phyloP scores from a whole-genome alignment of 75 land plant genomes.

The Ceratopteris richardii region DNA sequence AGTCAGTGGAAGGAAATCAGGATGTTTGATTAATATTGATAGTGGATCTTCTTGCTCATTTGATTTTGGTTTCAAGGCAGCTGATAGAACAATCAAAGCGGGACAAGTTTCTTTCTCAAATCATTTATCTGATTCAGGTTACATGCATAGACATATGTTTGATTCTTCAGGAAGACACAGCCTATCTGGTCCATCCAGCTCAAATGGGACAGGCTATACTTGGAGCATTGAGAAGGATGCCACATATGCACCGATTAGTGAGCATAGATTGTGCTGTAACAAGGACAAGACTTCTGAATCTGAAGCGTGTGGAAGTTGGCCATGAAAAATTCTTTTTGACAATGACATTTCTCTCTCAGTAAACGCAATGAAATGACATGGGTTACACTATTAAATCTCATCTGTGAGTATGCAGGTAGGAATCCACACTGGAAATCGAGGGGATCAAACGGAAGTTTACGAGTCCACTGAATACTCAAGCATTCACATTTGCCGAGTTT shows the following conservation, averaged over 20 bases:
- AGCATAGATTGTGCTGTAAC: constrained; percentile 26
- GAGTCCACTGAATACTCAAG: too few relatives aligned
- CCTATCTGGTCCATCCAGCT: constrained; percentile 50
- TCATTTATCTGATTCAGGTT: constrained; percentile 19
- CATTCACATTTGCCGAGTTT: too few relatives aligned
- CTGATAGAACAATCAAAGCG: constrained; percentile 6
- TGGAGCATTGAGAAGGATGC: constrained; percentile 41
- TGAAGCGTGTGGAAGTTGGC: too few relatives aligned
- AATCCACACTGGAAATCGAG: too few relatives aligned
- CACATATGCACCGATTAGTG: constrained; percentile 43
- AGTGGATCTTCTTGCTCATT: not conserved
- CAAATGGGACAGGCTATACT: constrained; percentile 17
- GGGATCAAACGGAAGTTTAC: too few relatives aligned
- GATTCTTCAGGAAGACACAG: constrained; percentile 44
- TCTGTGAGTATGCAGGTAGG: too few relatives aligned
- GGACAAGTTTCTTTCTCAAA: constrained; percentile 38
- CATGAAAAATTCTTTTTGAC: too few relatives aligned
- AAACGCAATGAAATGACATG: too few relatives aligned
- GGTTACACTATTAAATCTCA: too few relatives aligned
- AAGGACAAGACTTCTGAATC: too few relatives aligned
- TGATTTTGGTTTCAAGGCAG: constrained; percentile 11
- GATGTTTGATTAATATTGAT: too few relatives aligned
- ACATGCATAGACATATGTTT: constrained; percentile 18
- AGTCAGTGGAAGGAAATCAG: constrained; percentile 14
- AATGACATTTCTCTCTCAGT: too few relatives aligned